Evolutionary conservation across 106 monocot species (phyloP), one percentile per base, ranked within the genome.

Genomic region (Posidonia australis): DNA sequence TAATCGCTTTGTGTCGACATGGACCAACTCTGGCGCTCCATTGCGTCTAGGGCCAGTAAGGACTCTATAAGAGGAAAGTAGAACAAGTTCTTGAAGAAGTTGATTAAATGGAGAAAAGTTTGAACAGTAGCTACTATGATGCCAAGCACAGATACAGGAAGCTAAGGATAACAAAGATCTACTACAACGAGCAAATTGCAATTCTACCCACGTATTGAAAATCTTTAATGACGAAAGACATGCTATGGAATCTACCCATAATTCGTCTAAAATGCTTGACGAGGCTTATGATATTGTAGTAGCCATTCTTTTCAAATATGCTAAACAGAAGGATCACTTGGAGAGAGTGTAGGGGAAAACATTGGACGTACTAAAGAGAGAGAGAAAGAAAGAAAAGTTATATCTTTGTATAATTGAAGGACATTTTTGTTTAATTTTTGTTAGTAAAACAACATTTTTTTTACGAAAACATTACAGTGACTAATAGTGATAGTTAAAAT

Each of bases 41-140:
- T 94, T 59, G 62, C 74, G 10, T 36, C 78, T 84, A 82, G 30
- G 74, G 82, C 30, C 90, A 94, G 51, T 81, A 84, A 29, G 86
- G 86, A 68, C 89, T 94, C 67, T 94, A 90, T 89, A 89, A 82
- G 56, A 84, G 94, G 71, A 94, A 94, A 82, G 80, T 89, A 29
- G 94, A 94, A 65, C 86, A 86, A 43, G 69, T 86, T 25, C 61
- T 72, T 5, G 94, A 84, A 75, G 86, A 94, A 68, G 82, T 58
- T 52, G 82, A 89, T 47, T 89, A 82, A 5, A 56, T 90, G 68
- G 78, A 74, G 70, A 86, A 80, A 76, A 86, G 76, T 53, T 64
- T 90, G 54, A 80, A 90, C 55, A 86, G 59, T 70, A 74, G 68
- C 63, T 67, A 12, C 9, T 82, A 14, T 79, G 79, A 42, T 84